Conservation (phyloP, 139 green algal species). For the Nannochloris sp. region DNA sequence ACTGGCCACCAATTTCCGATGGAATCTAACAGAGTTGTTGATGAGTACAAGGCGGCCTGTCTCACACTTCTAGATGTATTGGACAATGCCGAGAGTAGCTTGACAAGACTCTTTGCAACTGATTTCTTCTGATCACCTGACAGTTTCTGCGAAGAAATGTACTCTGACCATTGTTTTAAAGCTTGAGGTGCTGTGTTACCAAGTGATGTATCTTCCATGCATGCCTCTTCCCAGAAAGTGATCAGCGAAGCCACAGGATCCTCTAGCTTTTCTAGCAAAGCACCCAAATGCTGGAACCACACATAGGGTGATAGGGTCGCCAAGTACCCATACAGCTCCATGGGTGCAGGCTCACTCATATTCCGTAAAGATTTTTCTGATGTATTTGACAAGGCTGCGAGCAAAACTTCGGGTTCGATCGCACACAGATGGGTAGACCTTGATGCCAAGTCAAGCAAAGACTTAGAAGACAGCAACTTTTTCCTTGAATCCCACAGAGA, state of each 20-base stretch:
- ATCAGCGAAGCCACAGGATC: background rate
- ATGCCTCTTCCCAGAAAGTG: background rate
- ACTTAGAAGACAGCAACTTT: background rate
- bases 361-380: background rate
- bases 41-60: background rate
- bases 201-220: too few species aligned
- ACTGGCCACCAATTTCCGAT: background rate
- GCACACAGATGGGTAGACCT: background rate
- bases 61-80: slow-evolving; percentile 10
- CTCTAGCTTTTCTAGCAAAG: background rate
- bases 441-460: background rate
- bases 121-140: too few species aligned
- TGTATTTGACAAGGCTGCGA: background rate
- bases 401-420: background rate
- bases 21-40: background rate
- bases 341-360: background rate
- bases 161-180: too few species aligned
- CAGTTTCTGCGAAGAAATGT: too few species aligned
- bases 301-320: background rate
- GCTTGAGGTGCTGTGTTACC: too few species aligned
- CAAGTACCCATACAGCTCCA: background rate
- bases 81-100: slow-evolving; percentile 3
- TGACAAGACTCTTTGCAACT: background rate
- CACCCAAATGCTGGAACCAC: background rate
- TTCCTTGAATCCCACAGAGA: background rate